Evolutionary conservation across 495 filamentous ascomycete species (phyloP).

Genomic region (Penicillium roqueforti): DNA sequence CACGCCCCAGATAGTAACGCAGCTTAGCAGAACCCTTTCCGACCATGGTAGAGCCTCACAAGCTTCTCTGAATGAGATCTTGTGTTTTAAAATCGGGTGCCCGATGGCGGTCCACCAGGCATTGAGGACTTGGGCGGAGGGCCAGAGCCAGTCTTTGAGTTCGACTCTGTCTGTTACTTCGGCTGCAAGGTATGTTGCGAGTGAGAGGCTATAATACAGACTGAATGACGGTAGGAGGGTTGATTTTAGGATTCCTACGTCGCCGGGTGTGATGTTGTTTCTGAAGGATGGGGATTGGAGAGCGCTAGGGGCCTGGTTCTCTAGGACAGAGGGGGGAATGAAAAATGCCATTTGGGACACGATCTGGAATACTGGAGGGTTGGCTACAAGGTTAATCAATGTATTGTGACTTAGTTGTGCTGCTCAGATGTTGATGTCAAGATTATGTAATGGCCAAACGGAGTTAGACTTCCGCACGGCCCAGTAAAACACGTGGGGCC

Average conservation of each 20-base stretch:
- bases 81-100: constrained; percentile 34
- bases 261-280: constrained; percentile 4
- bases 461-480: too few species aligned
- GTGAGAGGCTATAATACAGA: constrained; percentile 41
- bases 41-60: constrained; percentile 44
- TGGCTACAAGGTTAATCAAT: background rate
- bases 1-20: constrained; percentile 52
- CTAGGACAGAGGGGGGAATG: constrained; percentile 3
- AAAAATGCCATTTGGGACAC: background rate
- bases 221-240: constrained; percentile 48
- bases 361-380: too few species aligned
- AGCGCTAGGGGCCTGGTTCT: constrained; percentile 2
- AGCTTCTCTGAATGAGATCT: constrained; percentile 37
- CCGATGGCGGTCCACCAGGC: constrained; percentile 58
- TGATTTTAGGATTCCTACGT: constrained; percentile 47
- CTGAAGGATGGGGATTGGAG: background rate
- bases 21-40: constrained; percentile 48
- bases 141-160: constrained; percentile 57
- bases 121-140: constrained; percentile 48
- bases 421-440: constrained; percentile 16
- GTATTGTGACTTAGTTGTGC: background rate
- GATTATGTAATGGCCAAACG: constrained; percentile 18
- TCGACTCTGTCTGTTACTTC: constrained; percentile 48
- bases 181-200: constrained; percentile 45
- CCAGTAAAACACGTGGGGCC: too few species aligned